Conservation (phyloP, 305 asterid species). For the Solanum aculeatissimum region DNA sequence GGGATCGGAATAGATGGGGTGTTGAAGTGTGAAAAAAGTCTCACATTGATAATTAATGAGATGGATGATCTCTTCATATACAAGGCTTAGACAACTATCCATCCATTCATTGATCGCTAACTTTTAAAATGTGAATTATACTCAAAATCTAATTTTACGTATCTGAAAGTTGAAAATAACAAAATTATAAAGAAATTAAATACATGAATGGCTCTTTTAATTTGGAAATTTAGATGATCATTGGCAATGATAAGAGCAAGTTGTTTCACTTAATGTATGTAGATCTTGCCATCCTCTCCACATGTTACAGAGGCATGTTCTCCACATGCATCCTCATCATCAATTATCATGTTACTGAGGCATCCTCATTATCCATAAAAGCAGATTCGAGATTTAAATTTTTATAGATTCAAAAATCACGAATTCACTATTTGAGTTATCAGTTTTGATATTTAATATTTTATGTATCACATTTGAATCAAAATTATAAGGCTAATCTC, state of each 20-base stretch:
- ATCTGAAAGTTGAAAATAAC: not conserved
- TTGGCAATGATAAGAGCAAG: not conserved
- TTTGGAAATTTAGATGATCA: not conserved
- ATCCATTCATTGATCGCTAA: too few relatives aligned
- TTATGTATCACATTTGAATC: not conserved
- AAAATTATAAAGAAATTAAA: not conserved
- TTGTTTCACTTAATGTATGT: not conserved
- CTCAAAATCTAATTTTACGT: too few relatives aligned
- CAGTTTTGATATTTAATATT: too few relatives aligned
- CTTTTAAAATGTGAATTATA: too few relatives aligned
- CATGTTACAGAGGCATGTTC: not conserved
- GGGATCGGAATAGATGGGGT: too few relatives aligned
- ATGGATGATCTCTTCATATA: too few relatives aligned
- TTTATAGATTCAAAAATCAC: not conserved
- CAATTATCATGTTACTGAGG: not conserved
- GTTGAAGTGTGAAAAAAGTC: too few relatives aligned
- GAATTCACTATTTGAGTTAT: not conserved
- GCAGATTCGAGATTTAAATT: fast-evolving
- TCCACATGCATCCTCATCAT: not conserved
- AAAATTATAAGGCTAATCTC: not conserved
- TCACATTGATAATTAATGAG: too few relatives aligned
- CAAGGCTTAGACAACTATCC: too few relatives aligned
- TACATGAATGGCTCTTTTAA: not conserved
- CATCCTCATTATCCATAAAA: not conserved
- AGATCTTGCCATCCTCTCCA: not conserved